Base-by-base conservation (phyloP, 495 filamentous ascomycete genomes). In the Sphaerosporella brunnea region DNA sequence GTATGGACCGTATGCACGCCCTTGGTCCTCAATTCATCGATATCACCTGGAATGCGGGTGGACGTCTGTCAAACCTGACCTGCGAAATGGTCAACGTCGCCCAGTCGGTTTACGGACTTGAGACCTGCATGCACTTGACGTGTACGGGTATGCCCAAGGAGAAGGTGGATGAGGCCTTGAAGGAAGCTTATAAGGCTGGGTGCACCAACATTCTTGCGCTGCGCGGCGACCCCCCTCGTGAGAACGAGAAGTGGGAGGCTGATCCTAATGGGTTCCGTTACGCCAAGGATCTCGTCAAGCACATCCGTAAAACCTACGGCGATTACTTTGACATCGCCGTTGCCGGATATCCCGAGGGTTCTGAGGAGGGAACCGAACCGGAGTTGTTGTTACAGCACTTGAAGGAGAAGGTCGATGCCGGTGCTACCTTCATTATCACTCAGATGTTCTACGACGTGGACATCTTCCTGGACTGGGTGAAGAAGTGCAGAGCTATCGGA, bases 391-490 rank as follows among this genome's bases (percentile, higher is more conserved):
- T 96, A 48, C 80, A 93, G 49, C 92, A 96, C 62, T 65, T 96
- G 59, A 96, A 96, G 68, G 83, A 96, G 66, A 99, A 99, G 66
- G 78, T 96, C 39, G 92, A 99, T 66, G 84, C 83, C 39, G 92
- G 92, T 30, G 86, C 79, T 44, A 78, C 82, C 8, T 95, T 94
- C 64, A 77, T 99, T 40, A 79, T 99, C 44, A 96, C 92, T 0
- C 92, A 99, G 68, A 99, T 99, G 92, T 94, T 94, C 65, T 99
- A 99, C 66, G 87, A 96, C 62, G 85, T 77, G 21, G 88, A 99
- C 55, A 86, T 82, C 57, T 99, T 96, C 65, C 64, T 96, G 24
- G 69, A 72, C 35, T 99, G 92, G 92, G 83, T 93, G 25, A 63
- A 73, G 47, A 88, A 83, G 62, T 82, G 82, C 46, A 75, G 86